Conservation (phyloP, 495 filamentous ascomycete genomes). For the Lindgomyces ingoldianus region DNA sequence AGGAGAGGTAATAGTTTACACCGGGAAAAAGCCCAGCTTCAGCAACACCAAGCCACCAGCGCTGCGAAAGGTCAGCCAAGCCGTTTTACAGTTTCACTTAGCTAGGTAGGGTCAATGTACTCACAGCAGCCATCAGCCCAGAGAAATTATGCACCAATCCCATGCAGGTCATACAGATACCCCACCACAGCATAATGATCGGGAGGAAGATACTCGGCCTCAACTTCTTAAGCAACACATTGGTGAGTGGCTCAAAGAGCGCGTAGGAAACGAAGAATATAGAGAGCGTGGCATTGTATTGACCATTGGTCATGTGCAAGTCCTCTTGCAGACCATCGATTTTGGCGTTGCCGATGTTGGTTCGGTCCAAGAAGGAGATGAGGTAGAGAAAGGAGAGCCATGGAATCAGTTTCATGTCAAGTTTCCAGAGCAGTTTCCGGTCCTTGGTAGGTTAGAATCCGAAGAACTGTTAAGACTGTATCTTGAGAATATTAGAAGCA, state of each 20-base stretch:
- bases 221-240: conserved; percentile 76
- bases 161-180: conserved; percentile 80
- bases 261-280: conserved; percentile 95
- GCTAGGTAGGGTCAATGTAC: conserved; percentile 1
- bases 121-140: conserved; percentile 70
- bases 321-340: conserved; percentile 69
- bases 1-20: conserved; percentile 83
- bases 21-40: conserved; percentile 89
- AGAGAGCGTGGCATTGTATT: conserved; percentile 77
- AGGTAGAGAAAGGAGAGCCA: conserved; percentile 87
- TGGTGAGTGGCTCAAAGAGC: conserved; percentile 83
- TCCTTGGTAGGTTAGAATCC: conserved; percentile 30
- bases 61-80: conserved; percentile 28
- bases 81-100: neutral
- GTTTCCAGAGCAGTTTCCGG: conserved; percentile 61
- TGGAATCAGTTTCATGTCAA: conserved; percentile 71
- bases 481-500: no score
- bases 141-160: conserved; percentile 76
- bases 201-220: conserved; percentile 50
- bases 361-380: conserved; percentile 78
- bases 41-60: conserved; percentile 81
- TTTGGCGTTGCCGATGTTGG: conserved; percentile 73
- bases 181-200: conserved; percentile 63
- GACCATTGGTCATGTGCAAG: conserved; percentile 62
- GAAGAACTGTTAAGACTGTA: no score